Evolutionary conservation across 2,329 filamentous ascomycete genomes (phyloP).

Genomic region (Ascosphaera apis): DNA sequence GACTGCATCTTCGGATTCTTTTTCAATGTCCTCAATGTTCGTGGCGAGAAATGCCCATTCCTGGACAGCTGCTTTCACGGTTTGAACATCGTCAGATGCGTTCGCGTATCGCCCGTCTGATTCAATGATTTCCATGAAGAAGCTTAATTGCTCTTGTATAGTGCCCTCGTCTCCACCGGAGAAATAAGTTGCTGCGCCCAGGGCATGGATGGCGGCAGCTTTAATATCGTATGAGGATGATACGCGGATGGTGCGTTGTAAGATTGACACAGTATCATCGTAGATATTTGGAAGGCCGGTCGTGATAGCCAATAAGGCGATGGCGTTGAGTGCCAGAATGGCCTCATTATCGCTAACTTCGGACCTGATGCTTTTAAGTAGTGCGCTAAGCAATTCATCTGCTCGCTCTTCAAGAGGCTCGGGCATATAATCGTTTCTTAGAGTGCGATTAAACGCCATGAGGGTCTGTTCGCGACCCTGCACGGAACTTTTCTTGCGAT

Average conservation of each 20-base stretch:
- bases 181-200: constrained; percentile 51
- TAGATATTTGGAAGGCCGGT: constrained; percentile 42
- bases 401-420: constrained; percentile 36
- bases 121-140: constrained; percentile 53
- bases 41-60: constrained; percentile 65
- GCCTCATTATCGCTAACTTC: constrained; percentile 48
- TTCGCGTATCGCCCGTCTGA: constrained; percentile 53
- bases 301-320: constrained; percentile 47
- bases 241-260: constrained; percentile 43
- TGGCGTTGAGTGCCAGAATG: constrained; percentile 44
- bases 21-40: constrained; percentile 50
- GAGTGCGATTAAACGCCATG: constrained; percentile 35
- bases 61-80: constrained; percentile 52
- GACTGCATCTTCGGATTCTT: constrained; percentile 46
- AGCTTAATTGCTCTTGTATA: constrained; percentile 48
- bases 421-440: constrained; percentile 45
- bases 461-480: constrained; percentile 45
- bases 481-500: constrained; percentile 56
- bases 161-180: constrained; percentile 48
- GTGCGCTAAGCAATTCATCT: constrained; percentile 37
- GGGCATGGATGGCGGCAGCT: constrained; percentile 46
- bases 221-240: constrained; percentile 42
- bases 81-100: constrained; percentile 43
- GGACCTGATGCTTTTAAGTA: constrained; percentile 46
- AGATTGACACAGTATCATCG: constrained; percentile 31